Evolutionary conservation across 1,284 basidiomycete species (phyloP).

Genomic region (Ceratobasidium sp.): DNA sequence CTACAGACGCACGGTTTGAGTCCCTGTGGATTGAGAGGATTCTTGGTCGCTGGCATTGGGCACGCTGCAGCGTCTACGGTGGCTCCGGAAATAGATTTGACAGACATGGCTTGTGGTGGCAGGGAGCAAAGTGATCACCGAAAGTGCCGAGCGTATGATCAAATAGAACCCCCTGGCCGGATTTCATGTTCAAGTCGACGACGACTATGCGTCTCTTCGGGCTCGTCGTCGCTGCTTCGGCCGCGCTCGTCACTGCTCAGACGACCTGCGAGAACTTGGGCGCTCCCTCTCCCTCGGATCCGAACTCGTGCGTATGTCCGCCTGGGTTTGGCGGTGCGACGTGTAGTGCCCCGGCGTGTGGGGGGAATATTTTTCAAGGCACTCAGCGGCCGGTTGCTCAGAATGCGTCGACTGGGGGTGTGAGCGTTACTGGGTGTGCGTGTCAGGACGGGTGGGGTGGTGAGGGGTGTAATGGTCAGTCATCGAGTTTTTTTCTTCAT

Average conservation of each 20-base stretch:
- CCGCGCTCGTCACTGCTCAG: constrained; percentile 1
- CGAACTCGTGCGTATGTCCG: constrained; percentile 77
- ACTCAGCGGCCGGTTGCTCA: constrained; percentile 65
- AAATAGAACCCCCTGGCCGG: constrained; percentile 10
- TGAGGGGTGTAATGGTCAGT: constrained; percentile 74
- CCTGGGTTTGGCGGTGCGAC: constrained; percentile 78
- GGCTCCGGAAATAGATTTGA: constrained; percentile 56
- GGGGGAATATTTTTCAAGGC: constrained; percentile 83
- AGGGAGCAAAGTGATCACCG: constrained; percentile 1
- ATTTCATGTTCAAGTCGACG: not conserved
- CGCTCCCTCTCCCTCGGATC: constrained; percentile 57
- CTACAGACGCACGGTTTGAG: constrained; percentile 86
- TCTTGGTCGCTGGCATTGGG: constrained; percentile 56
- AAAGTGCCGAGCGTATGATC: not conserved
- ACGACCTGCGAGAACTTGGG: constrained; percentile 79
- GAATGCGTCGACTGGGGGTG: constrained; percentile 49
- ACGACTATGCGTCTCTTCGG: constrained; percentile 29
- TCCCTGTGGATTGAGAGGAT: constrained; percentile 89
- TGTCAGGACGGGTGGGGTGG: constrained; percentile 83
- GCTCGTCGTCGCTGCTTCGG: constrained; percentile 25
- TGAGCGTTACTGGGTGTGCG: constrained; percentile 69
- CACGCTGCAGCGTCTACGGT: constrained; percentile 51
- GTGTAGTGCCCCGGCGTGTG: constrained; percentile 79
- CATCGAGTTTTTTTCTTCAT: not conserved
- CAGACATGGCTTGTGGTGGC: constrained; percentile 36